Percentiles rank a stretch among this genome's conserved stretches.
phyloP scores from a whole-genome alignment of 805 yeast species.

The Blastobotrys mokoenaii region DNA sequence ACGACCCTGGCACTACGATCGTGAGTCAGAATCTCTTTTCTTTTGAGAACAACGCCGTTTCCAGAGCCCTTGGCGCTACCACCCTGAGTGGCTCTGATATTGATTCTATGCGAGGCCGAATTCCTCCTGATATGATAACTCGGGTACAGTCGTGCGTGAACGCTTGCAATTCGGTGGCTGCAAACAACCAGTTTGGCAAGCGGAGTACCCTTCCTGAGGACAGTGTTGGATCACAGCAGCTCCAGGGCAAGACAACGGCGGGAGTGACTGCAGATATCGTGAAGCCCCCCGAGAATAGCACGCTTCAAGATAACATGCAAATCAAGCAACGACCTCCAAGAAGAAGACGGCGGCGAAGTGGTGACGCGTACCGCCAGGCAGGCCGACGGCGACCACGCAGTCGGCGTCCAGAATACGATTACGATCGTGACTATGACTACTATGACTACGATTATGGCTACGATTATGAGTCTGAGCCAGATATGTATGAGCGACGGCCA shows the following conservation, averaged over 20 bases:
- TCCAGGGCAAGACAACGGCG: too few relatives aligned
- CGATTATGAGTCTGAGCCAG: neutral
- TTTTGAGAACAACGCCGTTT: constrained; percentile 2
- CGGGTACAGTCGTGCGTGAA: constrained; percentile 2
- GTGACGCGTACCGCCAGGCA: neutral
- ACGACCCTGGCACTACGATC: constrained; percentile 16
- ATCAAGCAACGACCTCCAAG: neutral
- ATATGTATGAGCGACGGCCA: neutral
- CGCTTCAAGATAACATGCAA: too few relatives aligned
- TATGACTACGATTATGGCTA: constrained; percentile 1
- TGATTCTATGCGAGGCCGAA: neutral
- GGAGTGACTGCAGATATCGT: neutral
- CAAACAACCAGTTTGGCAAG: neutral
- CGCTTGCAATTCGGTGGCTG: neutral
- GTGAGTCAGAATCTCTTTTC: constrained; percentile 6
- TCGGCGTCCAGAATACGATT: neutral
- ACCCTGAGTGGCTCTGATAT: constrained; percentile 1
- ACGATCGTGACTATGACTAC: constrained; percentile 1
- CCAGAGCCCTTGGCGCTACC: constrained; percentile 5
- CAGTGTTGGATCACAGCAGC: too few relatives aligned
- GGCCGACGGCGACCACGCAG: neutral
- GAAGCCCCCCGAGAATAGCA: neutral
- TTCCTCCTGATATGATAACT: neutral
- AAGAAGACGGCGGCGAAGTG: neutral
- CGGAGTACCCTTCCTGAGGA: neutral